Base-by-base conservation (phyloP, 257 asterid species). In the Penstemon barbatus region DNA sequence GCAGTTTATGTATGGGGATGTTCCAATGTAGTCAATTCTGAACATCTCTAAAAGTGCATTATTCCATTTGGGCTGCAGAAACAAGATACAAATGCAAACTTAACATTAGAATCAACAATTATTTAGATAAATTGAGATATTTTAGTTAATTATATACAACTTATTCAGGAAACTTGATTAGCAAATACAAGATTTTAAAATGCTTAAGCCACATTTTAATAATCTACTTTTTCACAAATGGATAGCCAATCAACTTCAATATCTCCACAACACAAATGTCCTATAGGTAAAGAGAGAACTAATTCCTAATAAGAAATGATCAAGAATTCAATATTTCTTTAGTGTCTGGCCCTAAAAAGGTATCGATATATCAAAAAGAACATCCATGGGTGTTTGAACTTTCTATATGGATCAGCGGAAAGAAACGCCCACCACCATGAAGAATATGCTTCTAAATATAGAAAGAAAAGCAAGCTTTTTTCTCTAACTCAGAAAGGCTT, bases 1-100 rank as follows among this genome's bases (percentile, higher is more conserved):
- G 65, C 97, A 91, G 67, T 74, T 89, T 76, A 91, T 79, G 67
- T 91, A 91, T 2, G 97, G 85, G 1, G 91, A 80, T 4, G 66
- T 80, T 57, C 96, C 97, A 11, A 89, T 43, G 41, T 77, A 91
- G 72, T 87, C 90, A 42, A 91, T 85, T 77, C 96, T 85, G 66
- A 91, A 91, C 93, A 89, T 83, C 78, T 91, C 90, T 37, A 91
- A 79, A 68, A 91, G 96, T 15, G 96, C 96, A 72, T 89, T 58
- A 65, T 91, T 91, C 97, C 96, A 91, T 82, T 91, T 91, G 7
- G 96, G 93, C 97, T 91, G 95, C 83, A 83, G 8, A 40, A 51
- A 74, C 68, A 61, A 57, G 66, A 69, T 67, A 40, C 62, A 60
- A 41, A 44, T 73, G 57, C 48, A 71, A 73, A 40, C 12, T 4